Evolutionary conservation across 306 rosid species (phyloP).

Genomic region (Acacia crassicarpa): DNA sequence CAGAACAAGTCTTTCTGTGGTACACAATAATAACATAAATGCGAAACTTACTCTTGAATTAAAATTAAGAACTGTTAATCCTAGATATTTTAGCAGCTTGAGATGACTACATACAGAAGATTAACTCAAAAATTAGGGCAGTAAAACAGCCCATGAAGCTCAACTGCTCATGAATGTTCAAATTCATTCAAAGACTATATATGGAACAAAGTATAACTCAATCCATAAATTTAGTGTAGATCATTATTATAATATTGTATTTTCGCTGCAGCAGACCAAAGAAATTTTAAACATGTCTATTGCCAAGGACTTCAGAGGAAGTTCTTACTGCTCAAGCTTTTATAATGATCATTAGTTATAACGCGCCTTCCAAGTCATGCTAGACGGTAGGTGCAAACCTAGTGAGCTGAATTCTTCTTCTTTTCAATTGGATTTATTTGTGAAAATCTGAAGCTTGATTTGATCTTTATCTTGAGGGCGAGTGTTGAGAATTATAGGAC

Average conservation of each 20-base stretch:
- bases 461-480: neutral
- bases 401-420: neutral
- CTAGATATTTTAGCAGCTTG: neutral
- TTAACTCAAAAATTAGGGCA: neutral
- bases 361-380: neutral
- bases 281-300: neutral
- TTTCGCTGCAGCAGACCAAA: no score
- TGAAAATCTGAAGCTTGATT: neutral
- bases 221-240: neutral
- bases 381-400: no score
- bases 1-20: neutral
- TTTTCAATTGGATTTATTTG: neutral
- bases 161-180: neutral
- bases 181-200: neutral
- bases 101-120: neutral
- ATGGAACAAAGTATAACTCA: neutral
- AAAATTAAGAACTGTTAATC: neutral
- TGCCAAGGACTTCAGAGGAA: neutral
- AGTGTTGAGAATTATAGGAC: neutral
- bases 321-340: neutral
- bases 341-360: neutral
- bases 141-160: neutral
- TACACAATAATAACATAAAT: slow-evolving; percentile 10
- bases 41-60: neutral
- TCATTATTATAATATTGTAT: neutral